Evolutionary conservation across 352 stramenopile genomes (phyloP).

Genomic region (Phytophthora tentaculata): DNA sequence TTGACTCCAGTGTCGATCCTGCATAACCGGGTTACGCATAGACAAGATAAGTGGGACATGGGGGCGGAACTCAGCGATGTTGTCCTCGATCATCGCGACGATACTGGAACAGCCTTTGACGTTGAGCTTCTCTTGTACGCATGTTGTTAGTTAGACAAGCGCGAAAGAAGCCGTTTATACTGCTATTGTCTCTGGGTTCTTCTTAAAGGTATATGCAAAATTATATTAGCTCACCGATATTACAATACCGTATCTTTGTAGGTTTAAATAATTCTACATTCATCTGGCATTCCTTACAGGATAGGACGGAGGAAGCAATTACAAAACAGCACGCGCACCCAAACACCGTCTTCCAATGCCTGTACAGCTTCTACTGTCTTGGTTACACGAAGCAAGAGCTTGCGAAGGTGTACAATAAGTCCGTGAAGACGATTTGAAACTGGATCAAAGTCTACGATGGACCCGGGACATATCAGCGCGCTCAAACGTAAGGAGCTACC

Average conservation of each 20-base stretch:
- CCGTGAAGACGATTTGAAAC: not conserved
- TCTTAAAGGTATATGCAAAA: too few relatives aligned
- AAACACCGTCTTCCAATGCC: not conserved
- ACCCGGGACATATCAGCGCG: not conserved
- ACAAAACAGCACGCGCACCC: not conserved
- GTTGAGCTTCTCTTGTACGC: conserved; percentile 91
- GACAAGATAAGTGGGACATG: conserved; percentile 91
- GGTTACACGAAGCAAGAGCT: not conserved
- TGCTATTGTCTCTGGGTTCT: too few relatives aligned
- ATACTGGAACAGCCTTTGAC: conserved; percentile 88
- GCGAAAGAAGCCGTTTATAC: too few relatives aligned
- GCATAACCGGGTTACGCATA: conserved; percentile 93
- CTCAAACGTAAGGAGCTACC: not conserved
- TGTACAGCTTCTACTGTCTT: not conserved
- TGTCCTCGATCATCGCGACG: conserved; percentile 87
- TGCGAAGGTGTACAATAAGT: not conserved
- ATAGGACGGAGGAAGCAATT: not conserved
- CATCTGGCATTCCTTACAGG: too few relatives aligned
- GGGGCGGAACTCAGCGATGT: conserved; percentile 91
- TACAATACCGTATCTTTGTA: too few relatives aligned
- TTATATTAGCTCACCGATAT: too few relatives aligned
- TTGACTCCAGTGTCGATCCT: conserved; percentile 93
- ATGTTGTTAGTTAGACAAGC: too few relatives aligned
- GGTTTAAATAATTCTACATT: too few relatives aligned
- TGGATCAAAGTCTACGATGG: not conserved